Conservation (phyloP, 2,329 filamentous ascomycete genomes). For the Mollisia scopiformis region DNA sequence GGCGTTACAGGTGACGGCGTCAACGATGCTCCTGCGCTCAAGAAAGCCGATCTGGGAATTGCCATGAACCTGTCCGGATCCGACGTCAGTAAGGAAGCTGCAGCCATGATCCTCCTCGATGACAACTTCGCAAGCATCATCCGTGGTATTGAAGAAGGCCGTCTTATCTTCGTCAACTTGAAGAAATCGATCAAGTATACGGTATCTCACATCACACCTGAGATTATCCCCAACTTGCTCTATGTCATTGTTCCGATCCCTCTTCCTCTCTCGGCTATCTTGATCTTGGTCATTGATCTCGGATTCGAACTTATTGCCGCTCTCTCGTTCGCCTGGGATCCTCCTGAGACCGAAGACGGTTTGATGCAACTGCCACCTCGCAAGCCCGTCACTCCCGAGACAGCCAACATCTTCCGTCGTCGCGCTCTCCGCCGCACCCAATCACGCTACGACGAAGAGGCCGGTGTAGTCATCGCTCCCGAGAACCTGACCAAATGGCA, state of each 20-base stretch:
- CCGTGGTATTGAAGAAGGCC: slow-evolving; percentile 71
- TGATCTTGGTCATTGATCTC: slow-evolving; percentile 43
- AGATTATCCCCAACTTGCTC: slow-evolving; percentile 59
- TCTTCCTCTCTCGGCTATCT: slow-evolving; percentile 52
- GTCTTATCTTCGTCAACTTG: slow-evolving; percentile 73
- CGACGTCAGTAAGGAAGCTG: slow-evolving; percentile 78
- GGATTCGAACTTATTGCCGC: slow-evolving; percentile 24
- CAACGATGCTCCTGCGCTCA: slow-evolving; percentile 74
- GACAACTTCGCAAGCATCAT: slow-evolving; percentile 86
- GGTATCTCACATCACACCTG: slow-evolving; percentile 54
- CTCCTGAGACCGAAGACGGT: slow-evolving; percentile 17
- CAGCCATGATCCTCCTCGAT: slow-evolving; percentile 79
- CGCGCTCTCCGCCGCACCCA: slow-evolving; percentile 15
- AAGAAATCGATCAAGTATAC: slow-evolving; percentile 60
- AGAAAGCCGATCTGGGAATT: slow-evolving; percentile 74
- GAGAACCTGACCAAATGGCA: slow-evolving; percentile 18
- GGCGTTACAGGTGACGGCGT: slow-evolving; percentile 76
- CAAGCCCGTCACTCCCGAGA: slow-evolving; percentile 21
- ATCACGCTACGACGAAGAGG: slow-evolving; percentile 20
- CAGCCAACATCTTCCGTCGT: slow-evolving; percentile 18
- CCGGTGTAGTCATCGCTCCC: slow-evolving; percentile 16
- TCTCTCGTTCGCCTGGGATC: slow-evolving; percentile 23
- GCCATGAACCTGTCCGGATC: slow-evolving; percentile 71
- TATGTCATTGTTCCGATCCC: slow-evolving; percentile 60
- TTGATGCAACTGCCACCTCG: slow-evolving; percentile 22